phyloP scores from a whole-genome alignment of 768 basidiomycete genomes.

The Calocybe cyanea region DNA sequence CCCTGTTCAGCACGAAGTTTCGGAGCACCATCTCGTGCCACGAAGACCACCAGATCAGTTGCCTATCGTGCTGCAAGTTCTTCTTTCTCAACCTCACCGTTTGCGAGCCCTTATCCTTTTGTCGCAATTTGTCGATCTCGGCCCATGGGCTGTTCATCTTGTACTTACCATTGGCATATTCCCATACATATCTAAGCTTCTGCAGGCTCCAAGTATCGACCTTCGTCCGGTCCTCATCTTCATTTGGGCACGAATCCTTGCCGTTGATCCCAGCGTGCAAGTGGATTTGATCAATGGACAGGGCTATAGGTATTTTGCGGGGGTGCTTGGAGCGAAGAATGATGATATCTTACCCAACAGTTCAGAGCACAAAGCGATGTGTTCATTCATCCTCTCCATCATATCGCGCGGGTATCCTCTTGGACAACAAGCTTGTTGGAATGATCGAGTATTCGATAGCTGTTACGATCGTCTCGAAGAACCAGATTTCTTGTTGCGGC shows the following conservation, averaged over 20 bases:
- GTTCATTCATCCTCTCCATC: constrained; percentile 90
- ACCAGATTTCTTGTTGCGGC: constrained; percentile 87
- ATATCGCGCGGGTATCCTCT: constrained; percentile 85
- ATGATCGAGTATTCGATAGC: constrained; percentile 78
- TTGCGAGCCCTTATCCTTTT: constrained; percentile 93
- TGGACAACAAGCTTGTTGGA: constrained; percentile 84
- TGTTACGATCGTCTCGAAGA: constrained; percentile 85
- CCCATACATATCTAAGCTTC: constrained; percentile 94
- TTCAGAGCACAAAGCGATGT: constrained; percentile 97
- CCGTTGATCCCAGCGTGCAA: constrained; percentile 93
- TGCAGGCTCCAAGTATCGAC: constrained; percentile 92
- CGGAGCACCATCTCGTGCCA: constrained; percentile 58
- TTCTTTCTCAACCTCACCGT: constrained; percentile 94
- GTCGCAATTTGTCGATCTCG: constrained; percentile 96
- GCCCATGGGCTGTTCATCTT: constrained; percentile 97
- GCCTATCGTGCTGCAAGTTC: constrained; percentile 95
- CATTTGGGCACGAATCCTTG: constrained; percentile 97
- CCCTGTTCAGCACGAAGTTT: constrained; percentile 16
- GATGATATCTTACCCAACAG: constrained; percentile 83
- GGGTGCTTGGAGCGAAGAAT: constrained; percentile 65
- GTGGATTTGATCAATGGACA: constrained; percentile 80
- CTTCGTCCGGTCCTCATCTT: constrained; percentile 97
- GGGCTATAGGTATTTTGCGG: constrained; percentile 84
- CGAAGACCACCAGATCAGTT: constrained; percentile 95
- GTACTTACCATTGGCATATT: constrained; percentile 97